These are phyloP conservation scores for Talaromyces sp. DNA, from an alignment of 2,329 filamentous ascomycete species.

Conservation along the genomic window DNA sequence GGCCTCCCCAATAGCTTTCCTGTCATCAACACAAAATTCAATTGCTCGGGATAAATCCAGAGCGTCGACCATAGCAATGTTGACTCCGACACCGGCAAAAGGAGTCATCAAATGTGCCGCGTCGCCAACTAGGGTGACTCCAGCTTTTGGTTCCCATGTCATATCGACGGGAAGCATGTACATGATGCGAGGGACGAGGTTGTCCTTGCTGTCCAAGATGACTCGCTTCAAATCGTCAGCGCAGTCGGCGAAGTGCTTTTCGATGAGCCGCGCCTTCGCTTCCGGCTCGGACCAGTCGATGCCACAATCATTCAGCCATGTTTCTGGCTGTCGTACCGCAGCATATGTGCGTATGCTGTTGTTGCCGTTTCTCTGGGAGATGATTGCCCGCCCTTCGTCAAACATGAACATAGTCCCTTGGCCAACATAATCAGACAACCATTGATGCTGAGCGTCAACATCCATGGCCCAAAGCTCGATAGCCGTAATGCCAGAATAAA, in stretches of 20 bases:
- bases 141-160: background rate
- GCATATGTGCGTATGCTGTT: slow-evolving; percentile 45
- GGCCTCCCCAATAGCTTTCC: background rate
- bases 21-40: slow-evolving; percentile 13
- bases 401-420: slow-evolving; percentile 4
- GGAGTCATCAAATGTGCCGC: slow-evolving; percentile 20
- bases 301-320: slow-evolving; percentile 42
- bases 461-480: slow-evolving; percentile 8
- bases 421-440: slow-evolving; percentile 1
- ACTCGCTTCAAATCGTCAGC: slow-evolving; percentile 35
- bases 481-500: slow-evolving; percentile 3
- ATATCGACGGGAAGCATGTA: slow-evolving; percentile 9
- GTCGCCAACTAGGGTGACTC: slow-evolving; percentile 9
- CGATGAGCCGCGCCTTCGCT: slow-evolving; percentile 39
- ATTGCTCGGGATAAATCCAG: slow-evolving; percentile 16
- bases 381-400: slow-evolving; percentile 24
- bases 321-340: slow-evolving; percentile 38
- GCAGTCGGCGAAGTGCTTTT: slow-evolving; percentile 43
- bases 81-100: slow-evolving; percentile 22
- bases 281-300: slow-evolving; percentile 44
- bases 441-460: background rate
- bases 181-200: slow-evolving; percentile 12
- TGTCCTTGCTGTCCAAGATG: slow-evolving; percentile 47
- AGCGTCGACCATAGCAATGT: slow-evolving; percentile 18
- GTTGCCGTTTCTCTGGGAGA: slow-evolving; percentile 49